Evolutionary conservation across 345 rosid species (phyloP).

Genomic region (Pistacia atlantica): DNA sequence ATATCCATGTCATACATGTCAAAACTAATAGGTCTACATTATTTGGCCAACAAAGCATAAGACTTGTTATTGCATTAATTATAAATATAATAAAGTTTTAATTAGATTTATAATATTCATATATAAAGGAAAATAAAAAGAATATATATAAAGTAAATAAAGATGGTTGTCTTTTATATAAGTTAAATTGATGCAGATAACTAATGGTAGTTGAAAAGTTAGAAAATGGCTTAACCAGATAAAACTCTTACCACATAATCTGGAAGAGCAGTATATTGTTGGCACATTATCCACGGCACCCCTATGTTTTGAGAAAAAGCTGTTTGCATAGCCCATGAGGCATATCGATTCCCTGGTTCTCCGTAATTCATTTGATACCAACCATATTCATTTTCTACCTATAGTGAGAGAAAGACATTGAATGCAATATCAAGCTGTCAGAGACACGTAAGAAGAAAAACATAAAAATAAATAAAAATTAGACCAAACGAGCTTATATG

Average conservation of each 20-base stretch:
- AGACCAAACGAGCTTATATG: neutral
- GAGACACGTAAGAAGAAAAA: neutral
- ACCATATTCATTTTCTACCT: conserved; percentile 96
- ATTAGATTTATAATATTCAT: no score
- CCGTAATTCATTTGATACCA: conserved; percentile 63
- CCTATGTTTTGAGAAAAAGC: conserved; percentile 68
- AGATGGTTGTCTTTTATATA: no score
- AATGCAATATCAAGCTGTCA: neutral
- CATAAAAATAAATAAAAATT: neutral
- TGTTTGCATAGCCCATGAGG: conserved; percentile 83
- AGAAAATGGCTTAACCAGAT: neutral
- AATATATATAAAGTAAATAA: no score
- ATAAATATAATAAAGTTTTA: no score
- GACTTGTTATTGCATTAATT: no score
- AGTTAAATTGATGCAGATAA: no score
- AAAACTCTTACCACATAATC: conserved; percentile 53
- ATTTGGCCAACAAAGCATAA: no score
- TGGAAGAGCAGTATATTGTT: conserved; percentile 77
- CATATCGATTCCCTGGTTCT: conserved; percentile 73
- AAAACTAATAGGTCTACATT: no score
- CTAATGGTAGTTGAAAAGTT: no score
- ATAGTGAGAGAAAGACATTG: conserved; percentile 21
- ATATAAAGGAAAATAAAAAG: no score
- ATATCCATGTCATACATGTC: no score
- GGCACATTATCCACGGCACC: conserved; percentile 80